A percentile compares a stretch with the other conserved stretches of the same genome.
phyloP scores from a whole-genome alignment of 148 eudicot species.

The Tetragonia tetragonoides region DNA sequence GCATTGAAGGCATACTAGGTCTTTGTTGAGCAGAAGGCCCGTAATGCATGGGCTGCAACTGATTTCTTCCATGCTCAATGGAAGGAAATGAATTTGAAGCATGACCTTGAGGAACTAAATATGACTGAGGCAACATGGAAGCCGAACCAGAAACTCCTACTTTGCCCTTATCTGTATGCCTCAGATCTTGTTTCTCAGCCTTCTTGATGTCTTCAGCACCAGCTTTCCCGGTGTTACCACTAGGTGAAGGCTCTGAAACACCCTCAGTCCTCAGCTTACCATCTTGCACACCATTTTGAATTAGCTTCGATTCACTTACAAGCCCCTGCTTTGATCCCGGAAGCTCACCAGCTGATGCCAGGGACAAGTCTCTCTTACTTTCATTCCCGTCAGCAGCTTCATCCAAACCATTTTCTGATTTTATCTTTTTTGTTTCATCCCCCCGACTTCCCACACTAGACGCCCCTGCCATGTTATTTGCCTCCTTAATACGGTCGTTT shows the following conservation, averaged over 20 bases:
- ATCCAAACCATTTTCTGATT: conserved; percentile 34
- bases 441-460: conserved; percentile 29
- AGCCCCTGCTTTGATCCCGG: conserved; percentile 22
- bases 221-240: conserved; percentile 23
- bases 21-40: conserved; percentile 44
- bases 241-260: conserved; percentile 30
- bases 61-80: conserved; percentile 38
- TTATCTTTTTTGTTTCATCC: conserved; percentile 28
- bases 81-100: conserved; percentile 34
- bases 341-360: conserved; percentile 20
- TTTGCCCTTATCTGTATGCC: conserved; percentile 25
- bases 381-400: conserved; percentile 28
- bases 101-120: conserved; percentile 27
- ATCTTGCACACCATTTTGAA: conserved; percentile 34
- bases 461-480: conserved; percentile 22
- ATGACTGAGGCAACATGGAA: conserved; percentile 28
- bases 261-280: conserved; percentile 28
- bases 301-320: conserved; percentile 28
- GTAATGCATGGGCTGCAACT: conserved; percentile 33
- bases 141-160: conserved; percentile 28
- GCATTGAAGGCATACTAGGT: conserved; percentile 32
- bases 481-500: conserved; percentile 34
- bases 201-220: conserved; percentile 22
- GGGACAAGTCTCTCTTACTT: conserved; percentile 19
- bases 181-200: conserved; percentile 29